These are phyloP conservation scores for Carallia brachiata DNA, from an alignment of 345 rosid species.

Conservation along the genomic window DNA sequence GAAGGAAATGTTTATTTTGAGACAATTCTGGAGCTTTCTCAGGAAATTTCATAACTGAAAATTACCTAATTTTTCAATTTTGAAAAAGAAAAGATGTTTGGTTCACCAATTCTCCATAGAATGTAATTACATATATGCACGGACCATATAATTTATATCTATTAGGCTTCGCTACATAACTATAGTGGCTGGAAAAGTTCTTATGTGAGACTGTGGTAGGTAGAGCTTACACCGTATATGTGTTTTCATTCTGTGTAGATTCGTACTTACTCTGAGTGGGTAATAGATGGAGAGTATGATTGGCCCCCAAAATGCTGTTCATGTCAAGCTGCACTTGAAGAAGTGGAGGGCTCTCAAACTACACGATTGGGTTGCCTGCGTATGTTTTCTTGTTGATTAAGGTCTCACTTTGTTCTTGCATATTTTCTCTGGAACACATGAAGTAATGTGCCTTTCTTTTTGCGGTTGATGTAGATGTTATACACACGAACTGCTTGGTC, in stretches of 20 bases:
- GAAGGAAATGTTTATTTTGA: too few relatives aligned
- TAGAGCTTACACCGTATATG: slow-evolving; percentile 1
- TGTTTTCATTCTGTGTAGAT: slow-evolving; percentile 43
- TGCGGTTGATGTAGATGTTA: slow-evolving; percentile 51
- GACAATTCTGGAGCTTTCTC: too few relatives aligned
- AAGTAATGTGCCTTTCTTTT: slow-evolving; percentile 19
- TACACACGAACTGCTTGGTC: slow-evolving; percentile 86
- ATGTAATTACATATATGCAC: too few relatives aligned
- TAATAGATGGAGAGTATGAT: slow-evolving; percentile 96
- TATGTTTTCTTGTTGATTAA: slow-evolving; percentile 43
- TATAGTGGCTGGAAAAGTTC: background rate
- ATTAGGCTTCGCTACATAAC: slow-evolving; percentile 7
- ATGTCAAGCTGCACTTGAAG: slow-evolving; percentile 71
- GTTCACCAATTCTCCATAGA: too few relatives aligned
- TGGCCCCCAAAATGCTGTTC: slow-evolving; percentile 92
- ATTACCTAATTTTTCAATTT: too few relatives aligned
- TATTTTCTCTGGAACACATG: slow-evolving; percentile 3
- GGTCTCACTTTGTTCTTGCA: background rate
- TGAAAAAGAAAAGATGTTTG: too few relatives aligned
- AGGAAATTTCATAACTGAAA: too few relatives aligned
- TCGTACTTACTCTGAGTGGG: slow-evolving; percentile 98
- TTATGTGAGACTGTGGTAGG: background rate
- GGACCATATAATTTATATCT: background rate
- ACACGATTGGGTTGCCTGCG: slow-evolving; percentile 98
- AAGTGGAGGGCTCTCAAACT: slow-evolving; percentile 59